Conservation (phyloP, 2,329 filamentous ascomycete genomes). For the Botryotinia narcissicola region DNA sequence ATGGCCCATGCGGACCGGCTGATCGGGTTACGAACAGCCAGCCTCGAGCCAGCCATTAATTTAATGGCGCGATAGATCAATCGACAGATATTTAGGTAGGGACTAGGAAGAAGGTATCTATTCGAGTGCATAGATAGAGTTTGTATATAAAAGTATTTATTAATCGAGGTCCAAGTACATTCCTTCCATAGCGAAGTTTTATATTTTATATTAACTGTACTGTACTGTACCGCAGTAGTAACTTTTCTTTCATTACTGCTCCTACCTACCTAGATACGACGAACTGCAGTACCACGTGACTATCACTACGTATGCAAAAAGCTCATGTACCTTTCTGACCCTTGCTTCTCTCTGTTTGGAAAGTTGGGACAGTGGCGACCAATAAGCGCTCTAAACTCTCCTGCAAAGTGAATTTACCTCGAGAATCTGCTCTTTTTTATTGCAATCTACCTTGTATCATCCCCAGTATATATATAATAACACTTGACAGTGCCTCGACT, state of each 20-base stretch:
- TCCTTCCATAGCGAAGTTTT: not conserved
- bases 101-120: not conserved
- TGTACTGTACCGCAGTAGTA: too few relatives aligned
- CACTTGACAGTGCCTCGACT: not conserved
- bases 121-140: not conserved
- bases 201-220: not conserved
- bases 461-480: not conserved
- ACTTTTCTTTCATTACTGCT: not conserved
- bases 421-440: not conserved
- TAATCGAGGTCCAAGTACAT: not conserved
- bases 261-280: not conserved
- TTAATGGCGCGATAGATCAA: not conserved
- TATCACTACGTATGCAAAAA: not conserved
- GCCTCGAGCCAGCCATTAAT: not conserved
- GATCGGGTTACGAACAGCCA: not conserved
- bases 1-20: not conserved
- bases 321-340: not conserved
- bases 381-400: not conserved
- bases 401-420: not conserved
- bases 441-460: not conserved
- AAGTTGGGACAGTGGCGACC: not conserved
- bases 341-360: slow-evolving; percentile 6
- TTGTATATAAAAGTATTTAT: not conserved
- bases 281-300: not conserved
- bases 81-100: not conserved